Percentiles rank a stretch among this genome's conserved stretches.
These are phyloP conservation scores for Prosopis cineraria DNA, from an alignment of 306 rosid species.

Conservation along the genomic window DNA sequence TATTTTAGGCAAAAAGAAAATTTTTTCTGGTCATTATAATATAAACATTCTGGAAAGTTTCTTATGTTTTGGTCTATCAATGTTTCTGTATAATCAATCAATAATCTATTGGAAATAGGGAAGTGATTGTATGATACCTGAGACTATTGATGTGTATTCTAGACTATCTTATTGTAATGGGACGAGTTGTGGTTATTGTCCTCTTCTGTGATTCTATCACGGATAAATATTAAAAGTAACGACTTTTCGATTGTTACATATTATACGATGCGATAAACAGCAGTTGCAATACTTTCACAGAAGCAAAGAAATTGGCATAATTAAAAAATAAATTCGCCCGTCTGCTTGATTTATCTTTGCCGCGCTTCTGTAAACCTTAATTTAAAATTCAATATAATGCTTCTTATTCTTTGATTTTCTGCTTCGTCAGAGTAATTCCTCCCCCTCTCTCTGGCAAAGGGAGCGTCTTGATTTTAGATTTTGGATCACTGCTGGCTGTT, in stretches of 20 bases:
- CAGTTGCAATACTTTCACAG: no score
- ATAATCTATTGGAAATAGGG: not conserved
- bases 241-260: no score
- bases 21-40: no score
- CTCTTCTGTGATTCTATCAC: not conserved
- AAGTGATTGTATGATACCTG: not conserved
- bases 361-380: slow-evolving; percentile 35
- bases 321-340: not conserved
- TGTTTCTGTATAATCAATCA: not conserved
- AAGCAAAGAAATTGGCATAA: not conserved
- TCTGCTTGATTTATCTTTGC: not conserved
- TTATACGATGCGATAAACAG: no score
- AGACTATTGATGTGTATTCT: no score
- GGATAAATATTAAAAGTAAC: not conserved
- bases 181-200: not conserved
- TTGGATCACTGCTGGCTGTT: slow-evolving; percentile 12
- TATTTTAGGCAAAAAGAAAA: no score
- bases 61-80: no score
- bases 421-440: not conserved
- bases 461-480: slow-evolving; percentile 18
- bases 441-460: not conserved
- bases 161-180: no score
- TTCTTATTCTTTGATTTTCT: not conserved
- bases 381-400: slow-evolving; percentile 8
- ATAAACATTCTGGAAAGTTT: no score